Evolutionary conservation across 2,329 filamentous ascomycete genomes (phyloP), one percentile per base, ranked within the genome.

Genomic region (Neofusicoccum laricinum): DNA sequence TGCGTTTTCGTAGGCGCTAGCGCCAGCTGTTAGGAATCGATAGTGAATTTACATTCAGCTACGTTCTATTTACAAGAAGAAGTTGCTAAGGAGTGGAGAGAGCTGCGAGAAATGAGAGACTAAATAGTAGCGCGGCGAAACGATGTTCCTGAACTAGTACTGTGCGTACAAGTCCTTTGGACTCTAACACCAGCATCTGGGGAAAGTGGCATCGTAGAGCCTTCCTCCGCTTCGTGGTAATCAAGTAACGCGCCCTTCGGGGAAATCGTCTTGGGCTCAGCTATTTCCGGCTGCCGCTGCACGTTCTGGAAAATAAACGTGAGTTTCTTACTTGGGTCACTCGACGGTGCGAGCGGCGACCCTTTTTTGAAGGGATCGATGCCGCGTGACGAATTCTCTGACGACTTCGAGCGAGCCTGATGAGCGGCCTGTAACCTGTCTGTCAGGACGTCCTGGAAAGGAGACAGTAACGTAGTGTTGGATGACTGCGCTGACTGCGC

Each of bases 181-280:
- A n/a, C n/a, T n/a, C n/a, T n/a, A n/a, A n/a, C n/a, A 46, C 86
- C 81, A 62, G 85, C 81, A 1, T 85, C 82, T 2, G 90, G 86
- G 73, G 97, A 96, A 21, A 97, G 79, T 12, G 91, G 88, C 70
- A 90, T 86, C 65, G 86, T 87, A 3, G 85, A 79, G 53, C 90
- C 89, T 17, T 89, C 88, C 2, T 93, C 90, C 0, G 82, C 77
- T 43, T 95, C 92, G 66, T 89, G 86, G 73, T 93, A 97, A 66
- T 97, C 93, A 57, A 97, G 79, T 66, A 96, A 79, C 1, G 93
- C 91, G 71, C 98, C 94, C 78, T 96, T 96, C 25, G 94, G 95
- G 1, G 94, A 98, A 53, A 99, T 97, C 0, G 94, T 97, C 77
- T 92, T 91, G 1, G 87, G 84, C 15, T 77, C 69, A 46, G 79